Base-by-base conservation (phyloP, 73 alveolate species). In the Tetrahymena borealis region DNA sequence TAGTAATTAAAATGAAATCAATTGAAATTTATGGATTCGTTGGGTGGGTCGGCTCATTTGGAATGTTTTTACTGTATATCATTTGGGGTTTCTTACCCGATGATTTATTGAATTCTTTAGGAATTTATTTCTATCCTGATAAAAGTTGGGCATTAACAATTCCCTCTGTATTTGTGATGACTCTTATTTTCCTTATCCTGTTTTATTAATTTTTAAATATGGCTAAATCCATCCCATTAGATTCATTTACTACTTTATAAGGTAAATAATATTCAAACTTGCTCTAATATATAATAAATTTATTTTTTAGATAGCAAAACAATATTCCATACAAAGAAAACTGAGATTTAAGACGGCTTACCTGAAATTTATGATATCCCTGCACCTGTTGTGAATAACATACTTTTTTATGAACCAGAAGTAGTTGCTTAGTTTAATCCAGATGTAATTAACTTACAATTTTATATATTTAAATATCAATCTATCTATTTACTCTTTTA, bases 291-390 rank as follows among this genome's bases (percentile, higher is more conserved):
- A n/a, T n/a, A n/a, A n/a, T n/a, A n/a, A n/a, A n/a, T 33, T 40
- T 42, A 5, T n/a, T 33, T n/a, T 31, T 6, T 11, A 91, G 95
- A 92, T 32, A 92, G 40, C 36, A 38, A 78, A 24, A 38, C 95
- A 1, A 92, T 93, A 40, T 43, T 79, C 20, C 94, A 78, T 12
- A 33, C 91, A 13, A 94, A 92, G 90, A 93, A 92, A 78, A 90
- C 93, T 39, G 92, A 93, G 39, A 36, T 93, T n/a, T 78, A 93
- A 79, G 95, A 93, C 37, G 94, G 97, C 9, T 85, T 93, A 11
- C 97, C 96, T 0, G 97, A 94, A 37, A 91, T 94, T 12, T 92
- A 90, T 35, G 97, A 94, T 36, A 93, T 94, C 16, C 97, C 97
- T 18, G 78, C 93, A 36, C 93, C 90, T 42, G 97, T 94, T 13